phyloP scores from a whole-genome alignment of 257 asterid genomes.

The Solanum chmielewskii region DNA sequence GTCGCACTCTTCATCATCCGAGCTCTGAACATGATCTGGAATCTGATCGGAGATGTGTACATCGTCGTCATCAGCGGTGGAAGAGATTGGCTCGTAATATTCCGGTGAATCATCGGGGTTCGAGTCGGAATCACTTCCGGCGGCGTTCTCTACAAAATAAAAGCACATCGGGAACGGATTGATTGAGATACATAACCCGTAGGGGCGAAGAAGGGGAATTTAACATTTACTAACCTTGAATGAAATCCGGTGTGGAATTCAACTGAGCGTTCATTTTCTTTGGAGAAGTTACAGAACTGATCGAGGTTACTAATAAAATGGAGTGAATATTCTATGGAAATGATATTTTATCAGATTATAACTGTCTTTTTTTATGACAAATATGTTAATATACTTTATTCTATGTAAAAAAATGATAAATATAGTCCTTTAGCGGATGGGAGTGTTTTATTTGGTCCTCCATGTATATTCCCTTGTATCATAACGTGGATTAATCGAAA shows the following conservation, averaged over 20 bases:
- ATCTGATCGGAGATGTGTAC: conserved; percentile 2
- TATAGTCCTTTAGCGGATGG: not conserved
- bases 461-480: not conserved
- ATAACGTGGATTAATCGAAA: not conserved
- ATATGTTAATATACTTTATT: not conserved
- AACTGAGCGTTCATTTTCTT: conserved; percentile 4
- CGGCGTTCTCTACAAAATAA: conserved; percentile 20
- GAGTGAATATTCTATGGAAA: not conserved
- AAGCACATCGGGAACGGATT: not conserved
- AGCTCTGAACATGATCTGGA: not conserved
- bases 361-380: not conserved
- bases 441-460: not conserved
- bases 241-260: not conserved
- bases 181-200: not conserved
- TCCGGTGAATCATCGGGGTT: conserved; percentile 42
- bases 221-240: not conserved
- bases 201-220: not conserved
- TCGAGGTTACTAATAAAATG: not conserved
- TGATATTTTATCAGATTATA: not conserved
- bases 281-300: not conserved
- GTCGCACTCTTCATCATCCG: conserved; percentile 3
- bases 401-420: not conserved
- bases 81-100: conserved; percentile 61
- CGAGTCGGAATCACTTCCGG: conserved; percentile 57
- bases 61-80: conserved; percentile 22